Conservation (phyloP, 805 yeast genomes). For the Pichia deserticola region DNA sequence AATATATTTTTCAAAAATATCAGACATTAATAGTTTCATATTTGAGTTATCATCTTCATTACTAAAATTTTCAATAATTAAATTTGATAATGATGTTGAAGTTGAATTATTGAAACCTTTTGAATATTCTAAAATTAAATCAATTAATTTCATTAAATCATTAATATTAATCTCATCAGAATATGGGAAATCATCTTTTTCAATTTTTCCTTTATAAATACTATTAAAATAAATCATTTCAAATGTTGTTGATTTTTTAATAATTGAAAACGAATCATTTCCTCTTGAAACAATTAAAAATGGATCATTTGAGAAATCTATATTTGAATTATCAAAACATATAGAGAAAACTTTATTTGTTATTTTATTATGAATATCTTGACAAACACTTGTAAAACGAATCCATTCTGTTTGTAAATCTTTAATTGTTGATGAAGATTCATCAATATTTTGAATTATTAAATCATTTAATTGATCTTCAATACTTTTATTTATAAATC, state of each 20-base stretch:
- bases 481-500: slow-evolving; percentile 3
- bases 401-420: slow-evolving; percentile 21
- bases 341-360: slow-evolving; percentile 47
- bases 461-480: not conserved
- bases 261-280: slow-evolving; percentile 24
- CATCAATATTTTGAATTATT: not conserved
- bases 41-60: slow-evolving; percentile 29
- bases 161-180: slow-evolving; percentile 6
- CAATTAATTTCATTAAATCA: slow-evolving; percentile 3
- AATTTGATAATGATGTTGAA: slow-evolving; percentile 29
- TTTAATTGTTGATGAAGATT: not conserved
- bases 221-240: slow-evolving; percentile 30
- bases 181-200: not conserved
- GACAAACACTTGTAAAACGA: slow-evolving; percentile 63
- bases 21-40: slow-evolving; percentile 24
- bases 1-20: slow-evolving; percentile 36
- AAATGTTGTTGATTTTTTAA: slow-evolving; percentile 28
- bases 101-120: slow-evolving; percentile 33
- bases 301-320: slow-evolving; percentile 13
- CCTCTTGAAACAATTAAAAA: slow-evolving; percentile 30
- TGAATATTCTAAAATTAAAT: slow-evolving; percentile 6
- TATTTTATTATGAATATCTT: slow-evolving; percentile 51
- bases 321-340: slow-evolving; percentile 20
- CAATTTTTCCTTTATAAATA: not conserved
- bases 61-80: slow-evolving; percentile 15